Conservation (phyloP, 2,329 filamentous ascomycete genomes). For the Leptographium wingfieldii region DNA sequence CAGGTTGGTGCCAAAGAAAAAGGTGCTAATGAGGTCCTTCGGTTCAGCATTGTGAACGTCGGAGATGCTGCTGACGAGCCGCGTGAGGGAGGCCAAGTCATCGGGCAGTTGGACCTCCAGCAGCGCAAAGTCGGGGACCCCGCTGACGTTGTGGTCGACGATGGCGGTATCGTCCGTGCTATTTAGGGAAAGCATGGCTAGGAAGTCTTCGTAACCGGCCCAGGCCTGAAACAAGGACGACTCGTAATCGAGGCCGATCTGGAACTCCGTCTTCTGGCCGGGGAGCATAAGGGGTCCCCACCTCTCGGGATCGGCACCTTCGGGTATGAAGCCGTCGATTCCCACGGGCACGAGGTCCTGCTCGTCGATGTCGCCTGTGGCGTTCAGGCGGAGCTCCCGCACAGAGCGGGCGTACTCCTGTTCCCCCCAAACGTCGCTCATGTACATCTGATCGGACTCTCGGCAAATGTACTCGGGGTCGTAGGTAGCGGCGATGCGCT, state of each 20-base stretch:
- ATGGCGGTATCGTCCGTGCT: background rate
- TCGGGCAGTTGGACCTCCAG: background rate
- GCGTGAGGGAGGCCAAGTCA: background rate
- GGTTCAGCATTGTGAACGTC: background rate
- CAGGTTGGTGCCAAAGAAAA: slow-evolving; percentile 2
- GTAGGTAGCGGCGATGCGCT: slow-evolving; percentile 1
- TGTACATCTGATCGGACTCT: slow-evolving; percentile 4
- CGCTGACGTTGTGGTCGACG: background rate
- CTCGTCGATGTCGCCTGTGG: background rate
- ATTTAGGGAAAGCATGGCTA: background rate
- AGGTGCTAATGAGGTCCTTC: background rate
- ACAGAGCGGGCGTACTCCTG: slow-evolving; percentile 4
- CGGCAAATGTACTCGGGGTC: slow-evolving; percentile 1
- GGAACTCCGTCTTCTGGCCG: background rate
- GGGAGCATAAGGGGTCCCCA: background rate
- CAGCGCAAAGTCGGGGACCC: background rate
- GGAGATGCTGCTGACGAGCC: background rate
- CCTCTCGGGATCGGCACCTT: background rate
- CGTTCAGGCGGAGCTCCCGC: background rate
- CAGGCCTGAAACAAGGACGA: slow-evolving; percentile 3
- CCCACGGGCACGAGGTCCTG: background rate
- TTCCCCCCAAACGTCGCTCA: slow-evolving; percentile 4
- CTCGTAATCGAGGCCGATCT: slow-evolving; percentile 4
- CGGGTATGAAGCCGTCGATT: background rate
- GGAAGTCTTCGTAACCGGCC: slow-evolving; percentile 2